Evolutionary conservation across 2,329 filamentous ascomycete species (phyloP).

Genomic region (Fusarium pseudograminearum): DNA sequence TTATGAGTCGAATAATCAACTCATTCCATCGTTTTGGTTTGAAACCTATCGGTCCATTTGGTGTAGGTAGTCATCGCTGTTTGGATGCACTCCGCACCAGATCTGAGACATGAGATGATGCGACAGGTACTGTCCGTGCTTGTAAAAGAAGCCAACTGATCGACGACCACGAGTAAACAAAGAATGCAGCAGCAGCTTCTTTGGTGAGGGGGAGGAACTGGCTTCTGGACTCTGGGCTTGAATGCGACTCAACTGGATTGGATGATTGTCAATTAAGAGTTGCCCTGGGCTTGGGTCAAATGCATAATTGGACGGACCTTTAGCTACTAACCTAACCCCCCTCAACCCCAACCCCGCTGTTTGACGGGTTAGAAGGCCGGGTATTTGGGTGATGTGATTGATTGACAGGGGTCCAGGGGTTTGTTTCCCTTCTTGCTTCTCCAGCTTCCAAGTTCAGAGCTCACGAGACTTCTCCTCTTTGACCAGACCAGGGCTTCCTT

Average conservation of each 20-base stretch:
- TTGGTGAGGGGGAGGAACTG: constrained; percentile 12
- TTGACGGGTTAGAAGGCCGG: constrained; percentile 19
- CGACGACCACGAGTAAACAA: constrained; percentile 5
- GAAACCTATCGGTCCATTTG: neutral
- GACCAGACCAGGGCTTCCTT: constrained; percentile 21
- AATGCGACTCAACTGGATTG: constrained; percentile 20
- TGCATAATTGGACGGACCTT: constrained; percentile 8
- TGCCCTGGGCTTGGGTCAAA: constrained; percentile 15
- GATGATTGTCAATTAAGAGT: constrained; percentile 26
- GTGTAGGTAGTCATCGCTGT: neutral
- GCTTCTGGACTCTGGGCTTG: neutral
- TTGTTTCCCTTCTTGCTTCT: constrained; percentile 1
- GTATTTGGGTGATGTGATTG: constrained; percentile 21
- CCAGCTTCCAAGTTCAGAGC: constrained; percentile 33
- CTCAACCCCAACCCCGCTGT: constrained; percentile 16
- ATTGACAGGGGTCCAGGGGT: constrained; percentile 34
- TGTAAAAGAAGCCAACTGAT: neutral
- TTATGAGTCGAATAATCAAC: neutral
- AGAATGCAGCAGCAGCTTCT: neutral
- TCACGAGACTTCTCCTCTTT: constrained; percentile 25
- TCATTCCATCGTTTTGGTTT: too few relatives aligned
- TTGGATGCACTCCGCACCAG: constrained; percentile 4
- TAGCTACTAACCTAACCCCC: neutral
- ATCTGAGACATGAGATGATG: constrained; percentile 20
- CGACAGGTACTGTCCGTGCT: neutral